Evolutionary conservation across 345 rosid genomes (phyloP).

Genomic region (Syzygium jambos): DNA sequence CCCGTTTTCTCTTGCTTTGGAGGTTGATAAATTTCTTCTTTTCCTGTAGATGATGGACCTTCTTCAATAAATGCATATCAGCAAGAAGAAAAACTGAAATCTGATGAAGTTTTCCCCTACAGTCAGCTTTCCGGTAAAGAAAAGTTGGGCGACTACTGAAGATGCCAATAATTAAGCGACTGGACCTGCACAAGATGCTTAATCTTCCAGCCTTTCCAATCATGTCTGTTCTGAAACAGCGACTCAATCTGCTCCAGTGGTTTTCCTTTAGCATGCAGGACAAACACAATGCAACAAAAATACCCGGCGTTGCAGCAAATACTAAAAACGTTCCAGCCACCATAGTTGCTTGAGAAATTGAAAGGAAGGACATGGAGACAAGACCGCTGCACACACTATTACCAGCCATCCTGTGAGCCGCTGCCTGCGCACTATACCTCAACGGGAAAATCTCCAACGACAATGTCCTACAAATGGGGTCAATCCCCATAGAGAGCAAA

Average conservation of each 20-base stretch:
- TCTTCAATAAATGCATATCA: background rate
- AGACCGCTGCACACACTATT: slow-evolving; percentile 42
- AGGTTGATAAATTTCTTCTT: background rate
- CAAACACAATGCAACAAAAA: slow-evolving; percentile 30
- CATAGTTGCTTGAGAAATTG: slow-evolving; percentile 32
- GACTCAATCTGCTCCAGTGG: slow-evolving; percentile 46
- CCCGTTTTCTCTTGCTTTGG: background rate
- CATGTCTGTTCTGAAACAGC: slow-evolving; percentile 9
- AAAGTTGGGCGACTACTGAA: background rate
- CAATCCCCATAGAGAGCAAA: slow-evolving; percentile 50
- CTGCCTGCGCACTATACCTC: slow-evolving; percentile 45
- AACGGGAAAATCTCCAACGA: slow-evolving; percentile 53
- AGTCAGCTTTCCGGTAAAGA: background rate
- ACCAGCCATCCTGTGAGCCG: slow-evolving; percentile 41
- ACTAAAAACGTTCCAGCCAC: slow-evolving; percentile 46
- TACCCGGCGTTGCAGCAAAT: slow-evolving; percentile 26
- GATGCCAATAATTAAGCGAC: background rate
- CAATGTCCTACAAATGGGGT: slow-evolving; percentile 52
- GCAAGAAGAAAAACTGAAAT: background rate
- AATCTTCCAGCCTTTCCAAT: background rate
- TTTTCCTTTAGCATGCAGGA: slow-evolving; percentile 52
- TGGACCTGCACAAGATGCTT: background rate
- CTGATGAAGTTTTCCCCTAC: background rate
- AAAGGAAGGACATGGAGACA: slow-evolving; percentile 59
- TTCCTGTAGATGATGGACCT: background rate